Conservation (phyloP, 805 yeast species). For the Blastobotrys muscicola region DNA sequence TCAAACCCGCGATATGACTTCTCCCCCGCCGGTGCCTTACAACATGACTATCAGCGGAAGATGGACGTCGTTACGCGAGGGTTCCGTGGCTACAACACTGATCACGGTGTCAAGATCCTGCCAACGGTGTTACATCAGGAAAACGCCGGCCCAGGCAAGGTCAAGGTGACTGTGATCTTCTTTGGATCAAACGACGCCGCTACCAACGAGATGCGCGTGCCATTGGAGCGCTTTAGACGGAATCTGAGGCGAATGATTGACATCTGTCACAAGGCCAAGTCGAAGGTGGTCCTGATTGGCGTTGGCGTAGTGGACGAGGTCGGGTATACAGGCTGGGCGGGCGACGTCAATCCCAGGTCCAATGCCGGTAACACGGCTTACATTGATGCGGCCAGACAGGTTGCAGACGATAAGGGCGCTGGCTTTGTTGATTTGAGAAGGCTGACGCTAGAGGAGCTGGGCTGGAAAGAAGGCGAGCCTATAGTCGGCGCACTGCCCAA, state of each 20-base stretch:
- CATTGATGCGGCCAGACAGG: constrained; percentile 37
- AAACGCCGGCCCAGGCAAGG: constrained; percentile 29
- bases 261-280: constrained; percentile 34
- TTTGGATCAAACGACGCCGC: constrained; percentile 78
- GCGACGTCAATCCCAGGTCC: too few relatives aligned
- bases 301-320: constrained; percentile 44
- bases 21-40: constrained; percentile 37
- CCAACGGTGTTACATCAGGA: constrained; percentile 24
- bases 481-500: constrained; percentile 24
- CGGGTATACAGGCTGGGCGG: too few relatives aligned
- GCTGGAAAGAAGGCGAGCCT: constrained; percentile 32
- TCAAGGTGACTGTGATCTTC: constrained; percentile 36
- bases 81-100: constrained; percentile 63
- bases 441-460: constrained; percentile 33
- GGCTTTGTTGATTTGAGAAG: constrained; percentile 52
- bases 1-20: constrained; percentile 20
- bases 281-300: constrained; percentile 46
- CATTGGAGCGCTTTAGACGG: constrained; percentile 36
- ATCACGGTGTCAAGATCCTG: constrained; percentile 32
- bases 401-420: constrained; percentile 39
- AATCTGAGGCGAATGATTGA: constrained; percentile 32
- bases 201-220: constrained; percentile 38
- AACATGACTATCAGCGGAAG: constrained; percentile 37
- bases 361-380: constrained; percentile 30
- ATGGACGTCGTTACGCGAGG: constrained; percentile 70